These are phyloP conservation scores for Rheum nobile DNA, from an alignment of 148 eudicot species.

Conservation along the genomic window DNA sequence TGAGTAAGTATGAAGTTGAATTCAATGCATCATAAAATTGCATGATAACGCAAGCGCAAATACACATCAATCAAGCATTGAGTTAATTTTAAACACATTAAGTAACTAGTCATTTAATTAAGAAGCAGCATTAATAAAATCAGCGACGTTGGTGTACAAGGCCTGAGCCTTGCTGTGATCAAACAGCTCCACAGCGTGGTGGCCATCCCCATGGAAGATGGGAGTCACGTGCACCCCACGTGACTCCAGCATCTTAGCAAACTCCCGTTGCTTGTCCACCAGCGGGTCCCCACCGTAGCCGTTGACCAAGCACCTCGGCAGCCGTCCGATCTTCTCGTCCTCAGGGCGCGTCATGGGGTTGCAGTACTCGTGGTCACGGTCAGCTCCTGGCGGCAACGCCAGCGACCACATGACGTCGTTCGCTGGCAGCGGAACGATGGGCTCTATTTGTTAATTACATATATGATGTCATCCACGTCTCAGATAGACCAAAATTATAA, in stretches of 20 bases:
- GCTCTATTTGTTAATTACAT: too few species aligned
- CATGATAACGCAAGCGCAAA: too few species aligned
- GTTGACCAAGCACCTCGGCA: conserved; percentile 53
- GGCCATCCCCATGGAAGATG: conserved; percentile 41
- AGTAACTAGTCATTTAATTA: too few species aligned
- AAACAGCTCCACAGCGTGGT: conserved; percentile 59
- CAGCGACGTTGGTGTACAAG: conserved; percentile 28
- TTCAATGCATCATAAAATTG: too few species aligned
- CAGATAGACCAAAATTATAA: too few species aligned
- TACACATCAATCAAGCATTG: too few species aligned
- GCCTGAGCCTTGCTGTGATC: conserved; percentile 34
- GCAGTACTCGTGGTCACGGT: conserved; percentile 56
- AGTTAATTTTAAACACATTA: too few species aligned
- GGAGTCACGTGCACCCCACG: conserved; percentile 45
- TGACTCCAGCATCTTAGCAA: conserved; percentile 46
- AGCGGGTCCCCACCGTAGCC: conserved; percentile 64
- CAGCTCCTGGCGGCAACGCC: conserved; percentile 48
- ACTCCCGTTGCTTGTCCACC: conserved; percentile 58
- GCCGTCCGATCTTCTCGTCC: conserved; percentile 39
- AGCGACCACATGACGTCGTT: conserved; percentile 58
- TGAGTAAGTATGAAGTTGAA: too few species aligned
- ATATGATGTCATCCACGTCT: too few species aligned
- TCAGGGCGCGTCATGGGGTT: conserved; percentile 24
- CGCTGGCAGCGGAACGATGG: conserved; percentile 25
- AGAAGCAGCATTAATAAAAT: not conserved